phyloP scores from a whole-genome alignment of 2,329 filamentous ascomycete species.

The Exophiala viscosa region DNA sequence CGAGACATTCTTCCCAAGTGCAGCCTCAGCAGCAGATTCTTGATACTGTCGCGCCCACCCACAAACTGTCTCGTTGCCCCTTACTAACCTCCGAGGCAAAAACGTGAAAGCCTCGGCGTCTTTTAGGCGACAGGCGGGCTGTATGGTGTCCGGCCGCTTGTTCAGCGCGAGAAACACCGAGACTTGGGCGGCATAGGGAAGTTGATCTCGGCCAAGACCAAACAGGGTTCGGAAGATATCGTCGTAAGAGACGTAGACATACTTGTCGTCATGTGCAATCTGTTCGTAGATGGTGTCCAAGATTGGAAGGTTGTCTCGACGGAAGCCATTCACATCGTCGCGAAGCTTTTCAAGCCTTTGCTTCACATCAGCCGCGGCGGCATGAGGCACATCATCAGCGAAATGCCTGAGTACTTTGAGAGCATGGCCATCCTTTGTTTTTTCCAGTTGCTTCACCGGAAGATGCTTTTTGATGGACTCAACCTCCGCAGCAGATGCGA shows the following conservation, averaged over 20 bases:
- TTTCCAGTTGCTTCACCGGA: conserved; percentile 20
- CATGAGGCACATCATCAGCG: conserved; percentile 39
- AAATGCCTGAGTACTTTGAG: conserved; percentile 33
- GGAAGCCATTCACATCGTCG: conserved; percentile 34
- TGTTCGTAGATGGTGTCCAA: conserved; percentile 39
- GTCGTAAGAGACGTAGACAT: conserved; percentile 34
- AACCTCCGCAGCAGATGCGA: conserved; percentile 22
- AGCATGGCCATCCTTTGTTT: conserved; percentile 16
- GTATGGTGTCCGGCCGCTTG: conserved; percentile 7
- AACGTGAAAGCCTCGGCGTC: conserved; percentile 30
- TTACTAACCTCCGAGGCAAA: conserved; percentile 50
- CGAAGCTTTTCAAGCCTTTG: conserved; percentile 35
- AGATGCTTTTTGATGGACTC: conserved; percentile 18
- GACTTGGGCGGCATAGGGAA: conserved; percentile 30
- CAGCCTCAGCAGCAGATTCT: conserved; percentile 43
- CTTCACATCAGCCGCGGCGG: conserved; percentile 36
- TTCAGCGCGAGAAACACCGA: conserved; percentile 10
- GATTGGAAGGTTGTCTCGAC: conserved; percentile 32
- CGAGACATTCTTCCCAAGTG: conserved; percentile 30
- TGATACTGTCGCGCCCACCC: conserved; percentile 57
- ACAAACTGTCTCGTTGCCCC: conserved; percentile 48
- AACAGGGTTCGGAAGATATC: conserved; percentile 38
- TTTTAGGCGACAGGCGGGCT: not conserved
- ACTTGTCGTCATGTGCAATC: conserved; percentile 38
- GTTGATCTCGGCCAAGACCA: conserved; percentile 32